Percentiles rank a stretch among this genome's conserved stretches.
Conservation (phyloP, 345 rosid genomes). For the Salix suchowensis region DNA sequence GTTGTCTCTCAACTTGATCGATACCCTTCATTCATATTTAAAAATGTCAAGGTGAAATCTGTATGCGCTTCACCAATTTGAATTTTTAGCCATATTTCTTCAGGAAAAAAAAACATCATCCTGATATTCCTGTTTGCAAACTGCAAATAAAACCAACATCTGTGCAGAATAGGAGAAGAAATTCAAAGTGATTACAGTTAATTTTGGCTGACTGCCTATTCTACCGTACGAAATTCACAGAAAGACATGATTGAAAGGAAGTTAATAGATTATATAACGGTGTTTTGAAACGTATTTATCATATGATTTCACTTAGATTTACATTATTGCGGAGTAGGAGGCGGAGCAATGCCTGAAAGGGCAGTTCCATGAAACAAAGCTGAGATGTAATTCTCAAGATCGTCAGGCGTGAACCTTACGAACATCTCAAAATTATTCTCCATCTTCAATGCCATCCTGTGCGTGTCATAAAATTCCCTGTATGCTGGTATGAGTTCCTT, state of each 20-base stretch:
- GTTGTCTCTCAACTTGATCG: neutral
- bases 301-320: neutral
- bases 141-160: neutral
- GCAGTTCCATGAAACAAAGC: conserved; percentile 59
- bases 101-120: neutral
- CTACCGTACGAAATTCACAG: neutral
- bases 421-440: conserved; percentile 36
- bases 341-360: conserved; percentile 25
- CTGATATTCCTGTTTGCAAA: neutral
- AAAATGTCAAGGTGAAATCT: neutral
- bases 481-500: conserved; percentile 17
- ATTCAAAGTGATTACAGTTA: neutral
- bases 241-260: neutral
- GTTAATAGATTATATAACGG: neutral
- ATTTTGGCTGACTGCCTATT: neutral
- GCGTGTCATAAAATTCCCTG: conserved; percentile 9
- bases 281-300: neutral
- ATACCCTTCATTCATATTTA: neutral
- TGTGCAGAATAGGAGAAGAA: neutral
- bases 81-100: neutral
- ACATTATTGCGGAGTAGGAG: conserved; percentile 5
- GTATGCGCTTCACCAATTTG: neutral
- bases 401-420: conserved; percentile 53
- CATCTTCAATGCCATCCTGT: conserved; percentile 21
- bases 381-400: conserved; percentile 59